These are phyloP conservation scores for Torrubiellomyces zombiae DNA, from an alignment of 2,329 filamentous ascomycete species.

Conservation along the genomic window DNA sequence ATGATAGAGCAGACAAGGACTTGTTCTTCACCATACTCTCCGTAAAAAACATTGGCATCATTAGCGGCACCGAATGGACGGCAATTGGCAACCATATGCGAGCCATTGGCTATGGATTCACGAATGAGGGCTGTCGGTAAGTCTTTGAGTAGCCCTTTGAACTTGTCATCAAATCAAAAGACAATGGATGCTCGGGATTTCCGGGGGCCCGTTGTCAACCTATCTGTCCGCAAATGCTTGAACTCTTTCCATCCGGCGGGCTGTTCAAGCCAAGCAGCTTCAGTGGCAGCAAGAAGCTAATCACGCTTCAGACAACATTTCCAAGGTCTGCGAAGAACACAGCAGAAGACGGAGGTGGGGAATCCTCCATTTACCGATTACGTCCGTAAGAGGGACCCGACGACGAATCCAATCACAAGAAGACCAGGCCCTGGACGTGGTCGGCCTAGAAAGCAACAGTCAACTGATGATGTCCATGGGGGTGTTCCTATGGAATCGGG, in stretches of 20 bases:
- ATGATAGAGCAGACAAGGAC: constrained; percentile 44
- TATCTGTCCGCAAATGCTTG: too few relatives aligned
- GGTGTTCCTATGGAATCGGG: constrained; percentile 7
- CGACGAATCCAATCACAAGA: constrained; percentile 40
- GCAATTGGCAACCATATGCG: constrained; percentile 46
- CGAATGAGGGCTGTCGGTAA: constrained; percentile 47
- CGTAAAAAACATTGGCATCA: constrained; percentile 46
- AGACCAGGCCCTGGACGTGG: constrained; percentile 41
- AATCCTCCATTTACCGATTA: too few relatives aligned
- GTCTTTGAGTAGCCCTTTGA: constrained; percentile 15
- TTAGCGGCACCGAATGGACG: constrained; percentile 45
- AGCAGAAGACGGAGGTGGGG: constrained; percentile 35
- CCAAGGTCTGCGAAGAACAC: constrained; percentile 37
- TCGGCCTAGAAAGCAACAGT: constrained; percentile 30
- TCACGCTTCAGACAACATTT: constrained; percentile 46
- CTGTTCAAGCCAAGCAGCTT: too few relatives aligned
- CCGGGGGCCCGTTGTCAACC: too few relatives aligned
- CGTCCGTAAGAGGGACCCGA: too few relatives aligned
- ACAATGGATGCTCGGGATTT: too few relatives aligned
- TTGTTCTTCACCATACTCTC: constrained; percentile 46
- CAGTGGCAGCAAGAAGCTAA: too few relatives aligned
- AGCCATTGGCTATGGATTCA: constrained; percentile 41
- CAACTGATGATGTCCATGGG: too few relatives aligned
- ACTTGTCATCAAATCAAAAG: constrained; percentile 2
- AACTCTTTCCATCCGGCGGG: too few relatives aligned